Conservation (phyloP, 2,329 filamentous ascomycete species). For the Cladosporium sp. region DNA sequence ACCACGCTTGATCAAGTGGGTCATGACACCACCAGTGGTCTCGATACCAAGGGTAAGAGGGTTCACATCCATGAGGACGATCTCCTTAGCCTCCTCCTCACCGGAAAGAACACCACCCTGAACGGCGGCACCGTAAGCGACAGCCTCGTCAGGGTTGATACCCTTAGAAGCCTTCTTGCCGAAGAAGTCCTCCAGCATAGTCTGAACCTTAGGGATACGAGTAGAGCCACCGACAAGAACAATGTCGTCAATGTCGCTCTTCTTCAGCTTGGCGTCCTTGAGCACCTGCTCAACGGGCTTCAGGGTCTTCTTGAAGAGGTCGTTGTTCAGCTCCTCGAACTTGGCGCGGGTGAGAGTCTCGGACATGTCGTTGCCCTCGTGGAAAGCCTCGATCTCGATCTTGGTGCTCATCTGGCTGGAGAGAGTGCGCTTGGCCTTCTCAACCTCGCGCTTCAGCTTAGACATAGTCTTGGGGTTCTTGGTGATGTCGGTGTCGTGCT, state of each 20-base stretch:
- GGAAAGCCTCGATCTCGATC: slow-evolving; percentile 90
- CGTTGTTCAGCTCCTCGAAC: slow-evolving; percentile 98
- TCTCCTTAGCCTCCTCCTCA: slow-evolving; percentile 57
- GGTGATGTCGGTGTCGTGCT: slow-evolving; percentile 84
- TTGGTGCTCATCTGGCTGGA: slow-evolving; percentile 39
- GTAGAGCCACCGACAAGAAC: slow-evolving; percentile 98
- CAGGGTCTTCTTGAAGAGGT: slow-evolving; percentile 98
- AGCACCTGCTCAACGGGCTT: slow-evolving; percentile 98
- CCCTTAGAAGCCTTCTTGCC: slow-evolving; percentile 98
- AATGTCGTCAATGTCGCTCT: slow-evolving; percentile 90
- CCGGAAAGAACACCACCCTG: slow-evolving; percentile 94
- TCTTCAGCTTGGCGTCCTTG: slow-evolving; percentile 97
- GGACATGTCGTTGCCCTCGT: slow-evolving; percentile 94
- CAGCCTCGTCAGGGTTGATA: slow-evolving; percentile 98
- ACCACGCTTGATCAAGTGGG: slow-evolving; percentile 96
- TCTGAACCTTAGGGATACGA: slow-evolving; percentile 96
- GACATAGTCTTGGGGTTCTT: slow-evolving; percentile 98
- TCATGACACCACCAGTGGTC: slow-evolving; percentile 97
- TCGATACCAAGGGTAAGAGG: slow-evolving; percentile 97
- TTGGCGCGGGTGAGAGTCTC: slow-evolving; percentile 98
- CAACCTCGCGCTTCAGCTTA: slow-evolving; percentile 98
- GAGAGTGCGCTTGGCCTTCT: slow-evolving; percentile 98
- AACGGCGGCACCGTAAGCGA: slow-evolving; percentile 94
- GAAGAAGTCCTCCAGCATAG: slow-evolving; percentile 94
- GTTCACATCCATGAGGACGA: slow-evolving; percentile 92